Conservation (phyloP, 2,329 filamentous ascomycete genomes). For the Cercospora sp. region DNA sequence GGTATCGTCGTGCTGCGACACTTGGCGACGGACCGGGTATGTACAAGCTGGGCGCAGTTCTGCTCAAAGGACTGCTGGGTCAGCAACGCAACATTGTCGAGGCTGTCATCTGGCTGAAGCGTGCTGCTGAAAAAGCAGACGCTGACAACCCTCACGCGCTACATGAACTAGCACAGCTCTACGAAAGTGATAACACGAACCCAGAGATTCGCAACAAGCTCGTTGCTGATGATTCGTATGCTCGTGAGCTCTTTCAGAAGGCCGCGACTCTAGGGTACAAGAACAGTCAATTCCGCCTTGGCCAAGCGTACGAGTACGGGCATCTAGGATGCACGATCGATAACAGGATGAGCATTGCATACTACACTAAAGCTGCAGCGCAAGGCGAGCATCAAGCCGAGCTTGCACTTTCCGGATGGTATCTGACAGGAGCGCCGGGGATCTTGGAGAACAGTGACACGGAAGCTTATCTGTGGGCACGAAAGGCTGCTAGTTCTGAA, state of each 20-base stretch:
- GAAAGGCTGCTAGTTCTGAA: constrained; percentile 78
- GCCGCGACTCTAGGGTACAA: constrained; percentile 91
- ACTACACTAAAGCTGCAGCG: constrained; percentile 87
- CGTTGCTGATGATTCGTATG: constrained; percentile 77
- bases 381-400: constrained; percentile 95
- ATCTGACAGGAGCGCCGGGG: constrained; percentile 84
- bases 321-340: constrained; percentile 80
- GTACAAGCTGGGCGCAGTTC: constrained; percentile 98
- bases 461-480: constrained; percentile 94
- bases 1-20: constrained; percentile 91
- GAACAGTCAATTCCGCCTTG: constrained; percentile 87
- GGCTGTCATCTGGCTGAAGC: constrained; percentile 87
- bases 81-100: constrained; percentile 80
- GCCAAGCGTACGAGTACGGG: constrained; percentile 87
- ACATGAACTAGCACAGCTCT: constrained; percentile 74
- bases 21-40: constrained; percentile 90
- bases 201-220: constrained; percentile 64
- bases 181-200: constrained; percentile 61
- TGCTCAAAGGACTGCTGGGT: constrained; percentile 88
- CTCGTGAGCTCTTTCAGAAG: constrained; percentile 77
- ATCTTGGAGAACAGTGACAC: constrained; percentile 90
- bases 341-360: constrained; percentile 79
- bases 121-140: constrained; percentile 85
- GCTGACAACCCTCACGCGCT: constrained; percentile 90
- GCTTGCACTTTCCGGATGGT: constrained; percentile 58